These are phyloP conservation scores for Botrytis fabae DNA, from an alignment of 2,329 filamentous ascomycete genomes.

Conservation along the genomic window DNA sequence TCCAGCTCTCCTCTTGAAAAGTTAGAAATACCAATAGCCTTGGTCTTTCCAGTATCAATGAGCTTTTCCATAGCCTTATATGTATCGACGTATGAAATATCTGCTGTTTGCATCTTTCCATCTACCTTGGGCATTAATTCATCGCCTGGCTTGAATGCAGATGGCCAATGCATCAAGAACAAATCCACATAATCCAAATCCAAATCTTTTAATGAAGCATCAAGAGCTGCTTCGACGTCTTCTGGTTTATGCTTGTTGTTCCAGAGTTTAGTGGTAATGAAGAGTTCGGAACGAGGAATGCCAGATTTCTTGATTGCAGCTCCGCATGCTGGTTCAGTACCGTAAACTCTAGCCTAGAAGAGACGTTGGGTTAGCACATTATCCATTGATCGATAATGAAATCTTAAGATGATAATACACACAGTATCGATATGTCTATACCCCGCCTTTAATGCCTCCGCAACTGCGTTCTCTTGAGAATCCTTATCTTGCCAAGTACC, in stretches of 20 bases:
- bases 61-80: constrained; percentile 77
- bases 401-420: neutral
- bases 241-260: constrained; percentile 74
- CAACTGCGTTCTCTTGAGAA: constrained; percentile 43
- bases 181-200: constrained; percentile 81
- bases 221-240: constrained; percentile 55
- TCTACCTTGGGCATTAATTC: constrained; percentile 35
- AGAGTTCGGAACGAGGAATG: constrained; percentile 62
- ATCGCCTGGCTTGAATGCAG: constrained; percentile 74
- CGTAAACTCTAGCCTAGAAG: constrained; percentile 77
- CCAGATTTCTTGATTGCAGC: constrained; percentile 64
- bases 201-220: constrained; percentile 70
- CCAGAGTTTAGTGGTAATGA: constrained; percentile 68
- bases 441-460: constrained; percentile 46
- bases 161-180: constrained; percentile 80
- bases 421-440: constrained; percentile 53
- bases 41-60: constrained; percentile 57
- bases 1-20: constrained; percentile 42
- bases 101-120: constrained; percentile 42
- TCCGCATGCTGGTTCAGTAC: constrained; percentile 76
- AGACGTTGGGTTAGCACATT: constrained; percentile 51
- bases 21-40: constrained; percentile 49
- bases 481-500: constrained; percentile 49
- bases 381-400: neutral
- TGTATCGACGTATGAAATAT: constrained; percentile 65